Base-by-base conservation (phyloP, 2,329 filamentous ascomycete species). In the Ophiocordyceps camponoti-leonardi region DNA sequence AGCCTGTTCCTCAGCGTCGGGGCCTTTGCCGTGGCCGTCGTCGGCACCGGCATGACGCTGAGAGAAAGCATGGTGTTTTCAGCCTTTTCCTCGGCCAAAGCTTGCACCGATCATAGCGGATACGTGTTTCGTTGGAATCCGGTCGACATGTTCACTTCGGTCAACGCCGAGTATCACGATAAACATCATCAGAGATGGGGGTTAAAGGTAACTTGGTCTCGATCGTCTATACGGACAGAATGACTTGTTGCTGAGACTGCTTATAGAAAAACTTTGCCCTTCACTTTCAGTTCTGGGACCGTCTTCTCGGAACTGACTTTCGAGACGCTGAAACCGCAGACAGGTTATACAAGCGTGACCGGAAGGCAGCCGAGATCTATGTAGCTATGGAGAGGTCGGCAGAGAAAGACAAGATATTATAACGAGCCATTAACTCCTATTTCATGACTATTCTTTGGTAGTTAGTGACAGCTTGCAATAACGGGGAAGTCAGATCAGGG, bases 241-340 rank as follows among this genome's bases (percentile, higher is more conserved):
- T n/a, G n/a, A n/a, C n/a, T n/a, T 23, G 16, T 28, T 4, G 10
- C 26, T 43, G 31, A 20, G 3, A 1, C 20, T 28, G 26, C 11
- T 41, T 2, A 12, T 11, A 44, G 35, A 44, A 39, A 18, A 44
- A 44, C 43, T 44, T 44, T 39, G 43, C 43, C 10, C 33, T 44
- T 18, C 43, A 44, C 35, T 44, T 44, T 26, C 43, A 39, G 13
- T 44, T 44, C 35, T 44, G 43, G 43, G 43, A 44, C 12, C 43
- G 43, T 2, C 31, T 44, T 28, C 20, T 44, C 2, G 31, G 31
- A 26, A 39, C 43, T 8, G 43, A 44, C 6, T 37, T 44, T 37
- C 12, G n/a, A 14, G 42, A 44, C 14, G 19, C 19, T 14, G 30
- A 44, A 13, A 12, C 26, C 13, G 42, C 42, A 26, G 42, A 19